These are phyloP conservation scores for Roridomyces roridus DNA, from an alignment of 768 basidiomycete species.

Conservation along the genomic window DNA sequence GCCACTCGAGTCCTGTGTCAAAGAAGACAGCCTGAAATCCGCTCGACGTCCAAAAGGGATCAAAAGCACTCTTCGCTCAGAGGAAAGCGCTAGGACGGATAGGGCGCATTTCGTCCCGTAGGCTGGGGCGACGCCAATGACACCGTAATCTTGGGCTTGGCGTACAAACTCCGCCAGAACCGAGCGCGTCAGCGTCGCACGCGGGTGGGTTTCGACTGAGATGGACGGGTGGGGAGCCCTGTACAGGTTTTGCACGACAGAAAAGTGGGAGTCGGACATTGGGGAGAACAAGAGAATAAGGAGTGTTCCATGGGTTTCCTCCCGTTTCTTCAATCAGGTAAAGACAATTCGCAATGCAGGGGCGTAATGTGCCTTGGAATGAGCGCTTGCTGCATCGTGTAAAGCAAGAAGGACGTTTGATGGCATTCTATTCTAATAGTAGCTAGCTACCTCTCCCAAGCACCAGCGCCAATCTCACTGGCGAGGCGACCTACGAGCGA, in stretches of 20 bases:
- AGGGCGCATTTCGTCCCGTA: constrained; percentile 44
- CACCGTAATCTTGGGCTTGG: constrained; percentile 25
- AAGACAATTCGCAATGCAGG: no score
- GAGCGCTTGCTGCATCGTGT: no score
- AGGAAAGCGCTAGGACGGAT: constrained; percentile 46
- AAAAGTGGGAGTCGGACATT: constrained; percentile 21
- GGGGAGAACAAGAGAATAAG: no score
- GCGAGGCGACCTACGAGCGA: constrained; percentile 42
- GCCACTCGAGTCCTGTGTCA: constrained; percentile 17
- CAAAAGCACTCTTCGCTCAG: constrained; percentile 39
- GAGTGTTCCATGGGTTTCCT: no score
- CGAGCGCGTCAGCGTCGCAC: constrained; percentile 28
- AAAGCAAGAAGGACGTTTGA: neutral
- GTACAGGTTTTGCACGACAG: constrained; percentile 42
- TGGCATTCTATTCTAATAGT: no score
- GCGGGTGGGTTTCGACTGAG: constrained; percentile 32
- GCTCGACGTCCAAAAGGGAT: constrained; percentile 33
- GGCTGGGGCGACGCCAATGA: constrained; percentile 49
- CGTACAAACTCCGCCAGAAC: constrained; percentile 37
- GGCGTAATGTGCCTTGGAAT: no score
- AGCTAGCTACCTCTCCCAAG: constrained; percentile 27
- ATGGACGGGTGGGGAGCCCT: constrained; percentile 29
- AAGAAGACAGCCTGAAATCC: neutral
- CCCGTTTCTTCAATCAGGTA: no score
- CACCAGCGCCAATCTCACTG: constrained; percentile 19